Evolutionary conservation across 2,329 filamentous ascomycete species (phyloP).

Genomic region (Aspergillus fischeri): DNA sequence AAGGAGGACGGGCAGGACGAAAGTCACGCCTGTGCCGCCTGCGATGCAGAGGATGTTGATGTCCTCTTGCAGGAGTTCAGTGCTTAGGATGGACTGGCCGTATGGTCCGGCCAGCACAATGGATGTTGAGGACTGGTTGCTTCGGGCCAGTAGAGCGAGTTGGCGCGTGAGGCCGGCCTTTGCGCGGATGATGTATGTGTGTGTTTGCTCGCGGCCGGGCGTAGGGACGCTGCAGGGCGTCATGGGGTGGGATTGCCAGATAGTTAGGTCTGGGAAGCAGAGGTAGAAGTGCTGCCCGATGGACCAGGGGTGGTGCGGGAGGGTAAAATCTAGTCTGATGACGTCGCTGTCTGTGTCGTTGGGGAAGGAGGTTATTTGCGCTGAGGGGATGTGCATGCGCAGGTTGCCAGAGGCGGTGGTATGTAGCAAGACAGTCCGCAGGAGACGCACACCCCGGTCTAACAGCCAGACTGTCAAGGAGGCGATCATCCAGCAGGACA

Average conservation of each 20-base stretch:
- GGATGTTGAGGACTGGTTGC: constrained; percentile 40
- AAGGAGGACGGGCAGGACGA: constrained; percentile 51
- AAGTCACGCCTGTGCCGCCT: constrained; percentile 58
- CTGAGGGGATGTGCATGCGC: constrained; percentile 52
- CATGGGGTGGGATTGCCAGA: constrained; percentile 72
- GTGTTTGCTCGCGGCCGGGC: constrained; percentile 21
- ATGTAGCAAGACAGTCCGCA: constrained; percentile 59
- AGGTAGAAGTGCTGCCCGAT: constrained; percentile 70
- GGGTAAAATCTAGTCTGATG: constrained; percentile 62
- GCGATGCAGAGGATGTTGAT: constrained; percentile 49
- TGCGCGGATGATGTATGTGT: constrained; percentile 46
- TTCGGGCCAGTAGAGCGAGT: constrained; percentile 20
- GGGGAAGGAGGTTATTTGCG: constrained; percentile 50
- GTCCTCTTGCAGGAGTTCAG: constrained; percentile 36
- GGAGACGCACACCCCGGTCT: constrained; percentile 57
- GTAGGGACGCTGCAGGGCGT: constrained; percentile 56
- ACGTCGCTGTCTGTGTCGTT: constrained; percentile 58
- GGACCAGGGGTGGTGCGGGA: constrained; percentile 58
- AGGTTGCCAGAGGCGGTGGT: constrained; percentile 46
- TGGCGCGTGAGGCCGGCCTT: constrained; percentile 36
- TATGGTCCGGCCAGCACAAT: constrained; percentile 63
- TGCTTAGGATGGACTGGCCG: constrained; percentile 48
- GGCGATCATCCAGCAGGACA: constrained; percentile 66
- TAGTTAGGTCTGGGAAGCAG: constrained; percentile 60
- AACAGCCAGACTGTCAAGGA: constrained; percentile 61